A percentile compares a stretch with the other conserved stretches of the same genome.
Conservation (phyloP, 2,329 filamentous ascomycete genomes). For the Colletotrichum lentis region DNA sequence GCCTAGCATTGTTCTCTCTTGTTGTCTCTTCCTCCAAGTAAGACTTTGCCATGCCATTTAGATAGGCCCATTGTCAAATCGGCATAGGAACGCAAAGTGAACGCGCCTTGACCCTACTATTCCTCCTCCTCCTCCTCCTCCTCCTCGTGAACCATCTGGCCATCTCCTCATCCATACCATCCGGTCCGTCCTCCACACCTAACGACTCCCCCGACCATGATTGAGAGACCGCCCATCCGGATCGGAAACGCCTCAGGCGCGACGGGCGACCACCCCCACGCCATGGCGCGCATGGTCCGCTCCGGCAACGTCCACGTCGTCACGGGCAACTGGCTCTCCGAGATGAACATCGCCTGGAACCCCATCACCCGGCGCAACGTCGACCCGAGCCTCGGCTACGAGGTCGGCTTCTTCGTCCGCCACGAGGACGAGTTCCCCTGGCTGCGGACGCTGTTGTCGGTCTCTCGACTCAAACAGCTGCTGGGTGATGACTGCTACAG, state of each 20-base stretch:
- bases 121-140: too few relatives aligned
- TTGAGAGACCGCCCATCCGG: conserved; percentile 41
- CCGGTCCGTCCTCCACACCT: not conserved
- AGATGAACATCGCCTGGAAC: conserved; percentile 61
- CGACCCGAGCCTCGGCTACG: conserved; percentile 32
- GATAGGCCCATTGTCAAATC: too few relatives aligned
- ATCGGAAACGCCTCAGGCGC: conserved; percentile 43
- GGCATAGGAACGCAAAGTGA: not conserved
- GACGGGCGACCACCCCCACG: conserved; percentile 47
- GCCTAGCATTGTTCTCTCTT: too few relatives aligned
- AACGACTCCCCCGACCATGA: conserved; percentile 38
- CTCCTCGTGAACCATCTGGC: not conserved
- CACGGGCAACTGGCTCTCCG: conserved; percentile 53
- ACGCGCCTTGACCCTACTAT: too few relatives aligned
- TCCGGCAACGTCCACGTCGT: conserved; percentile 48
- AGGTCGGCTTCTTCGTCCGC: conserved; percentile 49
- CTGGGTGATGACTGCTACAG: conserved; percentile 42
- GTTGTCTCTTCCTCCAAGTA: not conserved
- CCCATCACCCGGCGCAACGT: conserved; percentile 44
- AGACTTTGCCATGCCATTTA: too few relatives aligned
- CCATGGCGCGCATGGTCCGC: conserved; percentile 47
- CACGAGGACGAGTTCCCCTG: conserved; percentile 52
- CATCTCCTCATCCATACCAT: too few relatives aligned
- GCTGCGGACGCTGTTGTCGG: conserved; percentile 50
- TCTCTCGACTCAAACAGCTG: conserved; percentile 37